Base-by-base conservation (phyloP, 345 rosid species). In the Pistacia atlantica region DNA sequence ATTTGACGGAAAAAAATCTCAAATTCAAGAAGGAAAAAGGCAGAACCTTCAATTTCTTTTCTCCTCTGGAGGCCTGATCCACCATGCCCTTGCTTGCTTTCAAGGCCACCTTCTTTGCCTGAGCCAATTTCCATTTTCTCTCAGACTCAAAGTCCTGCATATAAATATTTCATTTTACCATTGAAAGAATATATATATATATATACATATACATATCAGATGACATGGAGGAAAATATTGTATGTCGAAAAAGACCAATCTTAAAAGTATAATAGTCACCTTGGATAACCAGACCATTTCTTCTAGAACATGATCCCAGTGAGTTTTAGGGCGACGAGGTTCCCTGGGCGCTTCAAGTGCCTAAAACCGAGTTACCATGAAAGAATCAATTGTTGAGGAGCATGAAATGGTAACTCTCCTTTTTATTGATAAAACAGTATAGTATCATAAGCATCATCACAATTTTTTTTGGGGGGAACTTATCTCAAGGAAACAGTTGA, bases 261-360 rank as follows among this genome's bases (percentile, higher is more conserved):
- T 52, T 6, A 12, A 14, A 80, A 59, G 22, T 57, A 54, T 20
- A 64, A 82, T 18, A 73, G 80, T 54, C 69, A 97, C 99, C 98
- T 97, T 97, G 42, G 99, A 92, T 67, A 97, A 85, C 99, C 99
- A 97, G 81, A 72, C 82, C 99, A 97, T 97, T 88, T 97, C 99
- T 77, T 92, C 99, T 67, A 97, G 71, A 70, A 97, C 99, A 88
- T 97, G 98, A 87, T 97, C 98, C 99, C 98, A 97, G 73, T 97
- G 99, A 82, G 97, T 77, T 82, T 94, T 97, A 72, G 94, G 92
- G 11, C 99, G 97, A 42, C 86, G 91, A 18, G 97, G 99, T 80
- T 91, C 98, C 87, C 85, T 88, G 42, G 97, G 97, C 56, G 94
- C 98, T 88, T 97, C 99, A 66, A 92, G 92, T 13, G 96, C 93